These are phyloP conservation scores for Pythium folliculosum DNA, from an alignment of 352 stramenopile genomes.

Conservation along the genomic window DNA sequence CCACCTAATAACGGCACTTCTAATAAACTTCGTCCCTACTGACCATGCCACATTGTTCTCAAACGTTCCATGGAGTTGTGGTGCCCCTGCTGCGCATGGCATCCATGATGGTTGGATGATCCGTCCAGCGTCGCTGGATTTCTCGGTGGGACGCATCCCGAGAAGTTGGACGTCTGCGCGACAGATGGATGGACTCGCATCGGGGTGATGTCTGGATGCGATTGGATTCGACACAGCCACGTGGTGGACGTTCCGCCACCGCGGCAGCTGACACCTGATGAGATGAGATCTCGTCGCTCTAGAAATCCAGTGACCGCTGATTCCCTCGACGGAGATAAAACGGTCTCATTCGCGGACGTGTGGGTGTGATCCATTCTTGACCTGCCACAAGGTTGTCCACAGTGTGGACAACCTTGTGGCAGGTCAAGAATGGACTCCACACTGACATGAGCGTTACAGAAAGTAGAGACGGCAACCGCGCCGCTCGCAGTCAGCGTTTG, in stretches of 20 bases:
- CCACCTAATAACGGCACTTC: not conserved
- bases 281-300: not conserved
- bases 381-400: no score
- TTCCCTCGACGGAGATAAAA: not conserved
- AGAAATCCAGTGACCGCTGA: not conserved
- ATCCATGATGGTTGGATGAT: not conserved
- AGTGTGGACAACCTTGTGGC: no score
- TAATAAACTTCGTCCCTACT: not conserved
- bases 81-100: not conserved
- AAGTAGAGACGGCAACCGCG: no score
- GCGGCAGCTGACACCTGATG: not conserved
- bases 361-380: no score
- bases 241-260: not conserved
- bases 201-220: not conserved
- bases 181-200: not conserved
- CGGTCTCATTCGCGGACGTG: no score
- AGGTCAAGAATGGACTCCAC: no score
- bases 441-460: no score
- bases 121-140: slow-evolving; percentile 2
- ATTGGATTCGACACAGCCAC: not conserved
- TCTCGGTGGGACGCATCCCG: not conserved
- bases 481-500: no score
- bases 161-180: not conserved
- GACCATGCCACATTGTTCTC: not conserved
- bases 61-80: not conserved